Percentiles rank a stretch among this genome's conserved stretches.
phyloP scores from a whole-genome alignment of 495 filamentous ascomycete species.

The Aspergillus incahuasiensis region DNA sequence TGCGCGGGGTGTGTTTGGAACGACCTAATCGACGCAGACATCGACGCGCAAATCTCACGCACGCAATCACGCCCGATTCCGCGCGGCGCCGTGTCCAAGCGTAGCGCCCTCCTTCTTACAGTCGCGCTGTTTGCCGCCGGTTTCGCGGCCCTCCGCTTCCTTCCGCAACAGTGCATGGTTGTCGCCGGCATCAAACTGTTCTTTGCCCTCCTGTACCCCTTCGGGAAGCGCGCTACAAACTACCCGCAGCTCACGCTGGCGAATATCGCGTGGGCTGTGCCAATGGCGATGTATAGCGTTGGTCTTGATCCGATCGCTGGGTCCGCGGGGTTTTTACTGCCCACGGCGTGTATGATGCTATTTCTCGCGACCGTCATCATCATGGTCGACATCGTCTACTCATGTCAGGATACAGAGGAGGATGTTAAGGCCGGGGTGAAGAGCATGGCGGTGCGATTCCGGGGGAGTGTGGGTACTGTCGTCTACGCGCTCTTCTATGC shows the following conservation, averaged over 20 bases:
- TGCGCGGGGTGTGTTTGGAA: background rate
- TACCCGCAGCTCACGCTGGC: background rate
- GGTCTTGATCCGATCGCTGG: background rate
- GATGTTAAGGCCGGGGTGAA: background rate
- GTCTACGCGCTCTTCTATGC: too few species aligned
- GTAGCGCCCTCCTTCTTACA: background rate
- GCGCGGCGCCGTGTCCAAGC: background rate
- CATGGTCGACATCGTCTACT: background rate
- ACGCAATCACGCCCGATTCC: background rate
- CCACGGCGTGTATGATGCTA: background rate
- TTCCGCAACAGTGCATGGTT: background rate
- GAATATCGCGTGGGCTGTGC: background rate
- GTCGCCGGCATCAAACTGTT: background rate
- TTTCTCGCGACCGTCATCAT: background rate
- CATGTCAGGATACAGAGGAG: background rate
- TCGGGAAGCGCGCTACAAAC: background rate
- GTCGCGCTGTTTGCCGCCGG: too few species aligned
- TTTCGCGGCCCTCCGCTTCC: background rate
- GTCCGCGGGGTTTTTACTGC: too few species aligned
- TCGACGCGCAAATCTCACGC: background rate
- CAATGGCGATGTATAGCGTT: background rate
- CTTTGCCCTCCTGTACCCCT: background rate
- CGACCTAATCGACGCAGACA: background rate
- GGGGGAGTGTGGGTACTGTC: too few species aligned
- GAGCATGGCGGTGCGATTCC: background rate